These are phyloP conservation scores for Diaporthe caulivora DNA, from an alignment of 2,329 filamentous ascomycete genomes.

Conservation along the genomic window DNA sequence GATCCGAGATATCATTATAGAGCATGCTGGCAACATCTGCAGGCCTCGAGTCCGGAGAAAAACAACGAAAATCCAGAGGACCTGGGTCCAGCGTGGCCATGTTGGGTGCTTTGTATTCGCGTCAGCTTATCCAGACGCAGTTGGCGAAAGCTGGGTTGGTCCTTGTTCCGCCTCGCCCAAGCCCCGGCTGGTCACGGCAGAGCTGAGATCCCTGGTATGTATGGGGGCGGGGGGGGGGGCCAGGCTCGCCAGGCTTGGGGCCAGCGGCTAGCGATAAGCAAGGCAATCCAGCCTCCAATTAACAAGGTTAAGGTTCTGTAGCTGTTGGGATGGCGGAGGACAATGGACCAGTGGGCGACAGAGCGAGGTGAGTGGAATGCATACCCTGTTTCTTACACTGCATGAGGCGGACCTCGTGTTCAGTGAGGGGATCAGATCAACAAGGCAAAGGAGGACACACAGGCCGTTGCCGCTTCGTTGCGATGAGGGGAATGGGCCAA, in stretches of 20 bases:
- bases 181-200: slow-evolving; percentile 25
- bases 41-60: slow-evolving; percentile 29
- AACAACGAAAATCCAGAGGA: slow-evolving; percentile 20
- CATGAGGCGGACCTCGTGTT: slow-evolving; percentile 25
- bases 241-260: slow-evolving; percentile 18
- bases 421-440: not conserved
- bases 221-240: slow-evolving; percentile 16
- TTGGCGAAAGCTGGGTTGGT: slow-evolving; percentile 30
- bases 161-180: slow-evolving; percentile 26
- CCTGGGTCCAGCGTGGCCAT: slow-evolving; percentile 29
- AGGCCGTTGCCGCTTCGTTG: slow-evolving; percentile 12
- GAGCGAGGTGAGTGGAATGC: slow-evolving; percentile 2
- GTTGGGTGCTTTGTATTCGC: slow-evolving; percentile 32
- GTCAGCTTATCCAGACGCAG: slow-evolving; percentile 19
- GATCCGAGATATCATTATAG: slow-evolving; percentile 51
- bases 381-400: slow-evolving; percentile 25
- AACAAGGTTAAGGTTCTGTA: slow-evolving; percentile 13
- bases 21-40: slow-evolving; percentile 41
- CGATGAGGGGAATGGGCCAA: slow-evolving; percentile 19
- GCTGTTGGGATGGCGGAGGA: slow-evolving; percentile 21
- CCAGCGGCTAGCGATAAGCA: slow-evolving; percentile 34
- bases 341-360: slow-evolving; percentile 7
- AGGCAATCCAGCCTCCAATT: slow-evolving; percentile 27
- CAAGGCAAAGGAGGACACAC: not conserved
- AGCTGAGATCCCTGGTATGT: slow-evolving; percentile 13